A percentile compares a stretch with the other conserved stretches of the same genome.
Conservation (phyloP, 306 rosid genomes). For the Erythrophleum fordii region DNA sequence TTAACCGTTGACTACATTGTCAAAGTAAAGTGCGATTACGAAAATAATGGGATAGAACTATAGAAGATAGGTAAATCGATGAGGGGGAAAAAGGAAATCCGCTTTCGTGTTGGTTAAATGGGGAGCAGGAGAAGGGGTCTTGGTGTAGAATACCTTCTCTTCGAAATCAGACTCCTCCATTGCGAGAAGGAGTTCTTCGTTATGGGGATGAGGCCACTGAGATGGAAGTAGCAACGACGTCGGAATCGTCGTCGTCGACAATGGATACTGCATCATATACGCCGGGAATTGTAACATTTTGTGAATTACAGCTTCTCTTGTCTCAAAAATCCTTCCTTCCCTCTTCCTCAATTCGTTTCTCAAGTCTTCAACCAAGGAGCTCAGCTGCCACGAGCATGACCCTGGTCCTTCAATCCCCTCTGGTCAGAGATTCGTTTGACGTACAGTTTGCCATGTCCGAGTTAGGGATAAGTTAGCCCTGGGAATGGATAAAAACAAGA, state of each 20-base stretch:
- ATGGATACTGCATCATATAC: slow-evolving; percentile 79
- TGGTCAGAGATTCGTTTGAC: too few species aligned
- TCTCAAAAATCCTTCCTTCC: not conserved
- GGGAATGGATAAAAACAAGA: too few species aligned
- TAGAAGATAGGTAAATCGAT: not conserved
- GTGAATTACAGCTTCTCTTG: not conserved
- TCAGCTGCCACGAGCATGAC: too few species aligned
- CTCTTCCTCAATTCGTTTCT: not conserved
- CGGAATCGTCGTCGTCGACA: slow-evolving; percentile 80
- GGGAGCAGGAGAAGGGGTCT: not conserved
- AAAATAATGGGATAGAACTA: not conserved
- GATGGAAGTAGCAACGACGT: slow-evolving; percentile 80
- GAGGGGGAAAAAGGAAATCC: not conserved
- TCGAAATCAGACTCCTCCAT: slow-evolving; percentile 88
- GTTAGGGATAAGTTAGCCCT: too few species aligned
- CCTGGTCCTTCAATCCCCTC: not conserved
- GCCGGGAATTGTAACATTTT: slow-evolving; percentile 90
- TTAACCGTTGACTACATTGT: not conserved
- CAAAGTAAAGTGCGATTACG: not conserved
- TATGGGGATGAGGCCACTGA: slow-evolving; percentile 92
- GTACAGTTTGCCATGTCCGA: too few species aligned
- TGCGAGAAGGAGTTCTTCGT: slow-evolving; percentile 86
- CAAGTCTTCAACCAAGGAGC: not conserved
- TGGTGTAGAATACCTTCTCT: slow-evolving; percentile 62
- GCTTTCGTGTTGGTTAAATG: not conserved